Evolutionary conservation across 192 early-diverging fungal species (phyloP), one percentile per base, ranked within the genome.

Genomic region (Rhizophagus sp.): DNA sequence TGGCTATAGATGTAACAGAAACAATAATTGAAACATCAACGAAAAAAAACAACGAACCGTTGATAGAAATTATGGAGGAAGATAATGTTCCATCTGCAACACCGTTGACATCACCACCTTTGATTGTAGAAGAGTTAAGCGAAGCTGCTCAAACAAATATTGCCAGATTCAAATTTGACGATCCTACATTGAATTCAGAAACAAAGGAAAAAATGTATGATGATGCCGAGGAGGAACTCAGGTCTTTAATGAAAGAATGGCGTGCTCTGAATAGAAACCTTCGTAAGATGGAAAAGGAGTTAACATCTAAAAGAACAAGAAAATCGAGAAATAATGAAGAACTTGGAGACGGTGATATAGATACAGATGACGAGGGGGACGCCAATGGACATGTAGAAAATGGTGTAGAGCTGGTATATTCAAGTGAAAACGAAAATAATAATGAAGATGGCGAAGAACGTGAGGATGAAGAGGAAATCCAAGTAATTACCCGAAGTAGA

Each of bases 121-220:
- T 66, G 12, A 30, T 25, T 12, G 6, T 66, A 6, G 30, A 66
- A 44, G 41, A 47, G 6, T 24, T 70, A 12, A 44, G n/a, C 25
- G 68, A 70, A 39, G 68, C 33, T 25, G 68, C 68, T 41, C 68
- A 39, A 19, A 39, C 22, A 4, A 70, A 70, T 24, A 70, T 70
- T 70, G n/a, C 68, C 10, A 34, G n/a, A 41, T 70, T 44, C n/a
- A 70, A 70, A 19, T 70, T 70, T 47, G 68, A 70, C 47, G n/a
- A 70, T 70, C 68, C 68, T 10, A 70, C 19, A 44, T 12, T 70
- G 24, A 19, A 41, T 70, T n/a, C 33, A 2, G 68, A 70, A 11
- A 13, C 68, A 22, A 70, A 47, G n/a, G 68, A 33, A 39, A 70
- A 70, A n/a, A 44, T 70, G n/a, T 70, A 39, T 70, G 68, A 39